Evolutionary conservation across 805 yeast genomes (phyloP), one percentile per base, ranked within the genome.

Genomic region (Suhomyces xylopsoci): DNA sequence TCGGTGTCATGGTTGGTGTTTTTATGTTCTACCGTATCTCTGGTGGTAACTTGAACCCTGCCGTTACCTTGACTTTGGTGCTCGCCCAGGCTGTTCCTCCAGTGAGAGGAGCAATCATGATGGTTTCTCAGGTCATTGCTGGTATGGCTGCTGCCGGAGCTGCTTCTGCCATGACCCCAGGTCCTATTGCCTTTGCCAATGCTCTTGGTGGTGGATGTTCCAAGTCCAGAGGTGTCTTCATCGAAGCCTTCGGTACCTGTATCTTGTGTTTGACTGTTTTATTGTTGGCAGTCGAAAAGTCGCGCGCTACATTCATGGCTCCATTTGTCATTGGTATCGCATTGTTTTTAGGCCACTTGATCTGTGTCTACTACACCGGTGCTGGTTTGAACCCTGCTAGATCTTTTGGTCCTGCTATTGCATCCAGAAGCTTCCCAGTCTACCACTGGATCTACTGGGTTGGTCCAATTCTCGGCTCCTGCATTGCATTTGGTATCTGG

Each of bases 371-470:
- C 81, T 87, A 81, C 77, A 88, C 96, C 48, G 96, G 96, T 68
- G 96, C 96, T 40, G 96, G 96, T 67, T 77, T 89, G 65, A 90
- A 90, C 80, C 96, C 96, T 53, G 96, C 97, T 45, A 84, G 97
- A 78, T 76, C 89, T 32, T 81, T 90, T 52, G 97, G 97, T 65
- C 96, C 96, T 50, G 81, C 85, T 67, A 76, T 89, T 55, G 96
- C 91, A 54, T 80, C 81, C 51, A 76, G 69, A 52, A 76, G 81
- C 20, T 90, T 90, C 85, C 96, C 96, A 34, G 68, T 63, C 64
- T 90, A 90, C 75, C 90, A 84, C 79, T 90, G 96, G 96, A 89
- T 90, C 59, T 90, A 90, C 80, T 89, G 96, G 94, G 83, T 90
- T 53, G 97, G 97, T 51, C 96, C 97, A 55, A 62, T 84, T 51